Percentiles rank a stretch among this genome's conserved stretches.
These are phyloP conservation scores for Glycine latifolia DNA, from an alignment of 306 rosid species.

Conservation along the genomic window DNA sequence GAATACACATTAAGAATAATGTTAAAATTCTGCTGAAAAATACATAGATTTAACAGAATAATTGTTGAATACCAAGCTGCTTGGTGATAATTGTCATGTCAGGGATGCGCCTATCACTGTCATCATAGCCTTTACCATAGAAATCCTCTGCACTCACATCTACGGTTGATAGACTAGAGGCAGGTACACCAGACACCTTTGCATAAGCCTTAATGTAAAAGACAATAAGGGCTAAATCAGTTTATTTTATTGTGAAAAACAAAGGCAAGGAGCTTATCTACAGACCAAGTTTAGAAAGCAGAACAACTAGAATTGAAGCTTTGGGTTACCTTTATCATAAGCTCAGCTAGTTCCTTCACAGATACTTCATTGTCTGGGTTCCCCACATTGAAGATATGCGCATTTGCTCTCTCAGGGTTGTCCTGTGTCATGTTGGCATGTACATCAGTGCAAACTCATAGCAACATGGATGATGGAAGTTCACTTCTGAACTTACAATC, in stretches of 20 bases:
- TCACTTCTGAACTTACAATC: conserved; percentile 64
- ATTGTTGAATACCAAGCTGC: conserved; percentile 72
- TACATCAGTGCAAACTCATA: conserved; percentile 27
- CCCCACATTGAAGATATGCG: conserved; percentile 84
- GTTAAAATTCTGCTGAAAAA: conserved; percentile 20
- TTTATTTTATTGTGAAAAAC: background rate
- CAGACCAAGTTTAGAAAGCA: background rate
- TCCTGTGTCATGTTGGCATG: conserved; percentile 63
- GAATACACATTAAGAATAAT: conserved; percentile 21
- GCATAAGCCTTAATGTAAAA: conserved; percentile 64
- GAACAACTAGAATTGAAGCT: background rate
- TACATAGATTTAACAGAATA: background rate
- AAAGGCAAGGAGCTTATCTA: conserved; percentile 4
- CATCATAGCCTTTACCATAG: conserved; percentile 88
- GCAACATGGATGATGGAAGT: background rate
- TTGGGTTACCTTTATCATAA: conserved; percentile 72
- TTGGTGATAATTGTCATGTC: conserved; percentile 83
- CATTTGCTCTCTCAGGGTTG: conserved; percentile 83
- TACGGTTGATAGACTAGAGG: conserved; percentile 64
- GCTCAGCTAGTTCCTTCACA: conserved; percentile 82
- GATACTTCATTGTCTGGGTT: conserved; percentile 87
- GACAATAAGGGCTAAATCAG: background rate
- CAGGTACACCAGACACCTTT: conserved; percentile 72
- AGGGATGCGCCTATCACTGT: conserved; percentile 86
- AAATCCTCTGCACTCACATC: conserved; percentile 74